Evolutionary conservation across 2,329 filamentous ascomycete genomes (phyloP), one percentile per base, ranked within the genome.

Genomic region (Lachnellula arida): DNA sequence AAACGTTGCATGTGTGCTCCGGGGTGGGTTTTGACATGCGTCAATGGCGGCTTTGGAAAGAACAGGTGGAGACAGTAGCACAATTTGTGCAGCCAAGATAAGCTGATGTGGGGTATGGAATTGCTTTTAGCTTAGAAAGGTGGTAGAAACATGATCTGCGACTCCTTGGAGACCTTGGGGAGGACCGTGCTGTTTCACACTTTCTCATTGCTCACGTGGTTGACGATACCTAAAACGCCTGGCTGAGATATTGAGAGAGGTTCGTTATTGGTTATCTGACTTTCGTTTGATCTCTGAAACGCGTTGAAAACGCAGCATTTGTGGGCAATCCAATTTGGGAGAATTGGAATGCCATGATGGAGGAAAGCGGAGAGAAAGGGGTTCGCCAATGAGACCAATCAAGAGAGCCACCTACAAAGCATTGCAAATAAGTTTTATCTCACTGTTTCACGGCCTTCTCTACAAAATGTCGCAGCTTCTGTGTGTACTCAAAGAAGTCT

Each of bases 51-150:
- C 32, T 53, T 42, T 40, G 19, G 51, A 7, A 28, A 15, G 32
- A 19, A 44, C 5, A 19, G 19, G 19, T 19, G 44, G 14, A 22
- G 12, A 17, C 28, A 9, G 22, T 12, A 9, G n/a, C 7, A 22
- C 23, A 34, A 5, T 6, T 32, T 23, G 11, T 15, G 28, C 28
- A 32, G 28, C 28, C 28, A 32, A 32, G 28, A 32, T 75, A 70
- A 5, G 61, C 67, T 51, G 74, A 73, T 62, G 70, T 71, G 6
- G 67, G 74, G 37, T 74, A 75, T 55, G 69, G 71, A 14, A 70
- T 74, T 23, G 69, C 74, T 4, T 66, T 78, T 23, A 73, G 72
- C 3, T 53, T 78, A 11, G 71, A 48, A 60, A 68, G 48, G 44
- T 47, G 44, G 44, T 47, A 47, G 44, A 47, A 47, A 47, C 44